A percentile compares a stretch with the other conserved stretches of the same genome.
Evolutionary conservation across 192 early-diverging fungal genomes (phyloP).

Genomic region (Coemansia sp.): DNA sequence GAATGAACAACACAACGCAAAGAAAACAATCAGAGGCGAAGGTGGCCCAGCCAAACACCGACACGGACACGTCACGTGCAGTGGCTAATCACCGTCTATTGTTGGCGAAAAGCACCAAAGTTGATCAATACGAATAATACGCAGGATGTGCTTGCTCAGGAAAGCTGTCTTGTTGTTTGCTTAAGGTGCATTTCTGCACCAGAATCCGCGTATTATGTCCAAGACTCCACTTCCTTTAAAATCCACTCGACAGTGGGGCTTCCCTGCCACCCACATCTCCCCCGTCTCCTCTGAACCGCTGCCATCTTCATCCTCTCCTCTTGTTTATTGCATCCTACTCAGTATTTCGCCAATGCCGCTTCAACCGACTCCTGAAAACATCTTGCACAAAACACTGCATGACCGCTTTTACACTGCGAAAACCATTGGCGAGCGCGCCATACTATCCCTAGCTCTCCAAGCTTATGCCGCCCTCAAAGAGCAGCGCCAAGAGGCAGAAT

Average conservation of each 20-base stretch:
- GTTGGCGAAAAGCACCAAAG: not conserved
- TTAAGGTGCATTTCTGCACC: no score
- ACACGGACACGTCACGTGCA: conserved; percentile 3
- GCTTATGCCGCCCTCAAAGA: conserved; percentile 4
- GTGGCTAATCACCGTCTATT: not conserved
- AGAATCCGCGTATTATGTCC: no score
- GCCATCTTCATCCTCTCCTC: no score
- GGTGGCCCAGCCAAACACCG: no score
- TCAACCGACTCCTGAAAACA: conserved; percentile 15
- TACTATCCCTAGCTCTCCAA: conserved; percentile 19
- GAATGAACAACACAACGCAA: not conserved
- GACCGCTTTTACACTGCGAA: conserved; percentile 25
- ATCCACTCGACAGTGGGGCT: no score
- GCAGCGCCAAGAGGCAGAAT: conserved; percentile 14
- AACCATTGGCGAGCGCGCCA: conserved; percentile 12
- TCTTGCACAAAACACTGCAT: conserved; percentile 23
- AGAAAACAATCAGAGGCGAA: not conserved
- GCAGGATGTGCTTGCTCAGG: no score
- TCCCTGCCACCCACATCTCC: no score
- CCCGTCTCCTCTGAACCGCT: no score
- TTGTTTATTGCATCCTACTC: not conserved
- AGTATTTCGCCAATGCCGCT: conserved; percentile 2
- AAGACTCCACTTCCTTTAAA: no score
- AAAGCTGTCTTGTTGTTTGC: no score
- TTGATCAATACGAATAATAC: not conserved